Evolutionary conservation across 768 basidiomycete species (phyloP), one percentile per base, ranked within the genome.

Genomic region (Hortiboletus campestris): DNA sequence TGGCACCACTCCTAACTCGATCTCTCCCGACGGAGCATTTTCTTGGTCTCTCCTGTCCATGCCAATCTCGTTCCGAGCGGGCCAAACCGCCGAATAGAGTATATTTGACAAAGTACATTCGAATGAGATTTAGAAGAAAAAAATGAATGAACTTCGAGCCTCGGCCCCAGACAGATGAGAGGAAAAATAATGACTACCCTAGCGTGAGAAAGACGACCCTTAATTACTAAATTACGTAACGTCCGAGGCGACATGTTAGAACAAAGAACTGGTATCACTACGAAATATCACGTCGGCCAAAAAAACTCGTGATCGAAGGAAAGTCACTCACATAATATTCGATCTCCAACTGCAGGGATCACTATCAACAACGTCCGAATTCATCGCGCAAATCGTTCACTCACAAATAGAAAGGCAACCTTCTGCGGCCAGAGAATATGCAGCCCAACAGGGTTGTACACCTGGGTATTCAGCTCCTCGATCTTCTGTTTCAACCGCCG

Each of bases 381-480:
- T 48, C 7, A 22, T 4, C 22, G 2, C 31, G n/a, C 13, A 36
- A 47, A 51, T 38, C 28, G 28, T 10, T 25, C 46, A 88, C 95
- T 73, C 69, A 98, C 96, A 74, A 89, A 99, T 62, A 98, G 78
- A 70, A 95, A 94, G 0, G 90, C 97, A 52, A 89, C 87, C 64
- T 82, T 80, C 44, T 83, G 76, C 2, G 97, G 97, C 83, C 88
- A 91, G 16, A 94, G 75, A 40, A 98, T 82, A 61, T 94, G 89
- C 62, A 99, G 73, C 1, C 97, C 97, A 9, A 78, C 84, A 0
- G 91, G 89, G 66, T 98, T 94, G 75, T 86, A 97, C 19, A 91
- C 55, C 46, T 80, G 80, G 25, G 70, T 67, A 70, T 99, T 99
- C 46, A 87, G 73, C 49, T 82, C 75, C 34, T 85, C 79, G 56